Evolutionary conservation across 2,329 filamentous ascomycete species (phyloP).

Genomic region (Emergomyces orientalis): DNA sequence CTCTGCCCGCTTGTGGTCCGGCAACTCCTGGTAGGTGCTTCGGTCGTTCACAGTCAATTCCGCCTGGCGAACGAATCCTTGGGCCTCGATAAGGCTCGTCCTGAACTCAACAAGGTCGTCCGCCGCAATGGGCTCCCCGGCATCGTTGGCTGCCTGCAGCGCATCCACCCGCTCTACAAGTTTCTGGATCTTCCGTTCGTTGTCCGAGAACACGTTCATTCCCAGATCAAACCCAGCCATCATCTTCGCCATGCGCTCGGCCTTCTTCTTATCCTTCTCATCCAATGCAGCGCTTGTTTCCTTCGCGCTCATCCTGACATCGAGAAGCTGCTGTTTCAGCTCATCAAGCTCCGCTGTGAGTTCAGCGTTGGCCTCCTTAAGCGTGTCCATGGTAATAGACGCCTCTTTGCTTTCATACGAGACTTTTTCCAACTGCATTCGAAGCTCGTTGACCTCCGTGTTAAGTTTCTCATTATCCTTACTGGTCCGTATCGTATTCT

Average conservation of each 20-base stretch:
- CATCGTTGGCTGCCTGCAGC: slow-evolving; percentile 64
- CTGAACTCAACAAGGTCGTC: slow-evolving; percentile 72
- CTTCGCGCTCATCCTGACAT: slow-evolving; percentile 93
- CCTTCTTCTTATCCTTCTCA: slow-evolving; percentile 98
- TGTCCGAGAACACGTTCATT: slow-evolving; percentile 84
- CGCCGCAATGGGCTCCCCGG: slow-evolving; percentile 69
- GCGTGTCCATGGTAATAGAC: slow-evolving; percentile 90
- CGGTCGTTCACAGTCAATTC: slow-evolving; percentile 74
- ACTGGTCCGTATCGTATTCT: slow-evolving; percentile 69
- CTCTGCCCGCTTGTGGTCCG: slow-evolving; percentile 57
- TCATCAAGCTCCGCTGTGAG: slow-evolving; percentile 88
- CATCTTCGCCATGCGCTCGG: slow-evolving; percentile 99
- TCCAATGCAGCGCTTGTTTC: slow-evolving; percentile 83
- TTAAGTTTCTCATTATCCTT: slow-evolving; percentile 86
- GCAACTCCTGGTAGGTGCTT: slow-evolving; percentile 47
- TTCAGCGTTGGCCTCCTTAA: slow-evolving; percentile 93
- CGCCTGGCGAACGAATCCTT: slow-evolving; percentile 85
- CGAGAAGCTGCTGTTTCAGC: slow-evolving; percentile 88
- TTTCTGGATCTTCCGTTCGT: slow-evolving; percentile 73
- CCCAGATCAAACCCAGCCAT: slow-evolving; percentile 97
- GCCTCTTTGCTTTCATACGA: slow-evolving; percentile 95
- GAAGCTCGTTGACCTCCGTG: slow-evolving; percentile 80
- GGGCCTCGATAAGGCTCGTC: slow-evolving; percentile 72
- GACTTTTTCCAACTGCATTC: slow-evolving; percentile 93
- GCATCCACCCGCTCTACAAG: slow-evolving; percentile 76